Evolutionary conservation across 2,329 filamentous ascomycete genomes (phyloP), one percentile per base, ranked within the genome.

Genomic region (Aspergillus sp.): DNA sequence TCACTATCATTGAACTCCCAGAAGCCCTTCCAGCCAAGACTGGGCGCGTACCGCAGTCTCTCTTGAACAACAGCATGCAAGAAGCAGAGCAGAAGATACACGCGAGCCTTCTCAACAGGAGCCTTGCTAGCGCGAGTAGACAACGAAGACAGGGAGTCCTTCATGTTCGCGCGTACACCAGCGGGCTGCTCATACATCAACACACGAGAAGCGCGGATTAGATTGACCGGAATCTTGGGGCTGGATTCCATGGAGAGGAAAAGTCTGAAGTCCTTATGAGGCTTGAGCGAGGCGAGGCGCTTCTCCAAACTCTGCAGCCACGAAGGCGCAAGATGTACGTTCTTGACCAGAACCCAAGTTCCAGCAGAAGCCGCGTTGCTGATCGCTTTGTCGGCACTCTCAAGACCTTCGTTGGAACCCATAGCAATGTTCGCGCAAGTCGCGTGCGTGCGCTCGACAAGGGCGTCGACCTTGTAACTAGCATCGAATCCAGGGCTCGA

Each of bases 1-100:
- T 99, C 95, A 67, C 93, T 96, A 76, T 99, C 96, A 73, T 99
- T 99, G 76, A 99, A 99, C 77, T 99, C 96, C 95, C 96, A 99
- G 83, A 97, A 96, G 54, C 92, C 91, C 80, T 96, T 97, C 95
- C 95, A 99, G 60, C 95, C 95, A 55, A 99, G 81, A 57, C 84
- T 93, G 0, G 95, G 96, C 23, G 93, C 93, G 73, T 99, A 99
- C 62, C 95, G 89, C 62, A 99, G 81, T 66, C 96, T 84, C 76
- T 99, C 95, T 75, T 99, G 95, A 11, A 97, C 87, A 39, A 99
- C 93, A 6, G 95, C 96, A 72, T 99, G 95, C 67, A 99, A 73
- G 84, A 99, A 98, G 3, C 90, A 95, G 39, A 99, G 83, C 49
- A 99, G 81, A 48, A 99, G 82, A 70, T 99, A 98, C 52, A 99